Conservation (phyloP, 2,329 filamentous ascomycete species). For the Ramularia endophylla region DNA sequence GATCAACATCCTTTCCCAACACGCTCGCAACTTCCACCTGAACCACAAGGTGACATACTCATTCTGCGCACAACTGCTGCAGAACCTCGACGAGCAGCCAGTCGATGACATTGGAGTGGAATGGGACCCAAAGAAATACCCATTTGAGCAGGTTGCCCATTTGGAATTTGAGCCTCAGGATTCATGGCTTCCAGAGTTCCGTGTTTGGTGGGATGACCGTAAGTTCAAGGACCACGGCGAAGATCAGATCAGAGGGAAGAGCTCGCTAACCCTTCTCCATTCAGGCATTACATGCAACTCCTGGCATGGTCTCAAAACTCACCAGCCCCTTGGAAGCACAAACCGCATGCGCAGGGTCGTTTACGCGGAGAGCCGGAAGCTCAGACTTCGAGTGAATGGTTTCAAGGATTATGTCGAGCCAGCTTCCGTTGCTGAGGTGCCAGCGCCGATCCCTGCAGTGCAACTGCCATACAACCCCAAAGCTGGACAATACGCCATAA, state of each 20-base stretch:
- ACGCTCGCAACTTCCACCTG: slow-evolving; percentile 28
- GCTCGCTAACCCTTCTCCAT: no score
- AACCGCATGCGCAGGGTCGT: slow-evolving; percentile 38
- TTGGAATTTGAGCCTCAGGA: slow-evolving; percentile 38
- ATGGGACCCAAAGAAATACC: slow-evolving; percentile 31
- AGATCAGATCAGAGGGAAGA: no score
- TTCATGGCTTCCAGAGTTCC: slow-evolving; percentile 35
- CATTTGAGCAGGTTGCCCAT: slow-evolving; percentile 29
- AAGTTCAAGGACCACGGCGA: no score
- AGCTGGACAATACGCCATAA: slow-evolving; percentile 19
- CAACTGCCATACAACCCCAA: slow-evolving; percentile 21
- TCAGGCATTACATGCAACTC: slow-evolving; percentile 35
- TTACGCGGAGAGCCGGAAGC: slow-evolving; percentile 37
- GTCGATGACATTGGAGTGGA: slow-evolving; percentile 31
- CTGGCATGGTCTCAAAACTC: slow-evolving; percentile 36
- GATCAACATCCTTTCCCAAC: slow-evolving; percentile 30
- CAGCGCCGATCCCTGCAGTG: slow-evolving; percentile 28
- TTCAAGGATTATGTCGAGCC: slow-evolving; percentile 37
- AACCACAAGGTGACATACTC: slow-evolving; percentile 31
- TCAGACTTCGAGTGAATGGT: slow-evolving; percentile 36
- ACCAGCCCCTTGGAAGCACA: slow-evolving; percentile 36
- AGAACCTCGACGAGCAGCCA: slow-evolving; percentile 31
- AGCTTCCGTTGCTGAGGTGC: slow-evolving; percentile 32
- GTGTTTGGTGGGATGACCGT: slow-evolving; percentile 37
- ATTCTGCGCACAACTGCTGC: slow-evolving; percentile 30